Percentiles rank a stretch among this genome's conserved stretches.
phyloP scores from a whole-genome alignment of 2,329 filamentous ascomycete species.

The Corinectria fuckeliana region DNA sequence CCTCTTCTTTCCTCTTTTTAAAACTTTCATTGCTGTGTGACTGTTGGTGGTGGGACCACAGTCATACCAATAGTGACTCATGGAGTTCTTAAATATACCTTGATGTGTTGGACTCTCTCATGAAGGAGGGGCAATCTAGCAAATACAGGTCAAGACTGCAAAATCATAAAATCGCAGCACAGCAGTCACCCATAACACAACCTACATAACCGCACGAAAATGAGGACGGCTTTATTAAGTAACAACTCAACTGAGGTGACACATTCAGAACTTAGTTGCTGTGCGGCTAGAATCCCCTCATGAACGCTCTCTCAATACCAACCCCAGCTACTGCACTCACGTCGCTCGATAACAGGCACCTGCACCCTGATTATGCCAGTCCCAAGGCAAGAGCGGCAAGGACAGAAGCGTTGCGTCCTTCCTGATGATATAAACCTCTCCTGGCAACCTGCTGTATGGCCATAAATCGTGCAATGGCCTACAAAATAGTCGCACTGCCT shows the following conservation, averaged over 20 bases:
- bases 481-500: background rate
- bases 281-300: background rate
- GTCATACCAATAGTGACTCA: too few relatives aligned
- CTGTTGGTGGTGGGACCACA: too few relatives aligned
- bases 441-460: background rate
- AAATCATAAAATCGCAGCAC: too few relatives aligned
- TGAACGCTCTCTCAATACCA: background rate
- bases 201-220: too few relatives aligned
- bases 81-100: background rate
- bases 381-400: background rate
- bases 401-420: background rate
- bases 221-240: too few relatives aligned
- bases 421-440: background rate
- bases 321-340: background rate
- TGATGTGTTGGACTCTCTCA: background rate
- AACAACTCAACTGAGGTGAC: too few relatives aligned
- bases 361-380: background rate
- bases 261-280: background rate
- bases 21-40: background rate
- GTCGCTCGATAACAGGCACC: background rate
- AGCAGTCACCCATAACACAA: too few relatives aligned
- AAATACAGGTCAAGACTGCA: too few relatives aligned
- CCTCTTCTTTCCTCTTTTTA: background rate
- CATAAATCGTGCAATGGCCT: background rate
- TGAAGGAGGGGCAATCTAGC: too few relatives aligned